Percentiles rank a stretch among this genome's conserved stretches.
phyloP scores from a whole-genome alignment of 2,329 filamentous ascomycete species.

The Aspergillus flavus region DNA sequence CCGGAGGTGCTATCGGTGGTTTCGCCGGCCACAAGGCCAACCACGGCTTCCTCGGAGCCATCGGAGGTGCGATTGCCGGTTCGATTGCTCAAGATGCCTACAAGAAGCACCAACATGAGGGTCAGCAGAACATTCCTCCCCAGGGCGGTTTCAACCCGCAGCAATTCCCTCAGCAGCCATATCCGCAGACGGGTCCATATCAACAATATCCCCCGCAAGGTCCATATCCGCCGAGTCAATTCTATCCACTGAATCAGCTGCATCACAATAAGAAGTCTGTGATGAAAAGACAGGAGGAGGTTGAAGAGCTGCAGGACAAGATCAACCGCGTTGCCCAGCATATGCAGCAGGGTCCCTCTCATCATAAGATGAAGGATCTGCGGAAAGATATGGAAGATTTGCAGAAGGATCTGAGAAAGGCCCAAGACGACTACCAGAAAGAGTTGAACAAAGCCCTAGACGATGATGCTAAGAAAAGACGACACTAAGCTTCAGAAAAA shows the following conservation, averaged over 20 bases:
- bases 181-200: neutral
- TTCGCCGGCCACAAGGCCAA: constrained; percentile 51
- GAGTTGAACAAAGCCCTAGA: neutral
- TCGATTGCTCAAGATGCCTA: neutral
- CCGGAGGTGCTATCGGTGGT: constrained; percentile 49
- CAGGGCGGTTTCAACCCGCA: neutral
- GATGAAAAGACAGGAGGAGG: neutral
- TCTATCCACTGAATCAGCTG: neutral
- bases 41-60: constrained; percentile 51
- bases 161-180: neutral
- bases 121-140: neutral
- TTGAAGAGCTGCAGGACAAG: neutral
- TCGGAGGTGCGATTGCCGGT: constrained; percentile 47
- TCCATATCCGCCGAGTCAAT: neutral
- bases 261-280: neutral
- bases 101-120: neutral
- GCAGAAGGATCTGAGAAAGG: neutral
- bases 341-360: neutral
- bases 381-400: neutral
- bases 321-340: neutral
- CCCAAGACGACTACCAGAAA: neutral
- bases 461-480: neutral
- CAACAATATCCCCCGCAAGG: neutral
- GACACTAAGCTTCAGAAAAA: neutral
- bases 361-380: neutral